A percentile compares a stretch with the other conserved stretches of the same genome.
phyloP scores from a whole-genome alignment of 805 yeast species.

The Ogataea ramenticola region DNA sequence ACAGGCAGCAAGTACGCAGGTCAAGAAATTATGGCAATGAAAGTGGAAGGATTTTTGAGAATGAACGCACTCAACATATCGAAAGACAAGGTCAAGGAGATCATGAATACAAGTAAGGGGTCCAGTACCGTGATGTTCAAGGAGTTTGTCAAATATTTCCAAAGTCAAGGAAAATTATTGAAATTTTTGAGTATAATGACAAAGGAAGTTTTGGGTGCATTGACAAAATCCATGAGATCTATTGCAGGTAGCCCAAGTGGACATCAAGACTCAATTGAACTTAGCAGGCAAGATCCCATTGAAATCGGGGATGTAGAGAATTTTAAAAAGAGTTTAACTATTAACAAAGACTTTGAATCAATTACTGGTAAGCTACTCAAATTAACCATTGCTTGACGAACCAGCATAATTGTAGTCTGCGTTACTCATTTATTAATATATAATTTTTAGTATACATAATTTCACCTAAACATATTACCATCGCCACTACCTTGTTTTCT shows the following conservation, averaged over 20 bases:
- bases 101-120: slow-evolving; percentile 31
- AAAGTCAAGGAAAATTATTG: slow-evolving; percentile 27
- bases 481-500: slow-evolving; percentile 65
- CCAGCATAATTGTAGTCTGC: too few species aligned
- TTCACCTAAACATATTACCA: slow-evolving; percentile 58
- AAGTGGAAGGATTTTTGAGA: slow-evolving; percentile 36
- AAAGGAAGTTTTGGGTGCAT: not conserved
- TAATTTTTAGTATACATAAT: too few species aligned
- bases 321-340: not conserved
- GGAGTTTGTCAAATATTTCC: slow-evolving; percentile 35
- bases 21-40: slow-evolving; percentile 28
- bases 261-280: not conserved
- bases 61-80: slow-evolving; percentile 42
- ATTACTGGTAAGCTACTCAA: not conserved
- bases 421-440: too few species aligned
- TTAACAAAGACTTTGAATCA: not conserved
- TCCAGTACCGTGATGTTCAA: slow-evolving; percentile 31
- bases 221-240: not conserved
- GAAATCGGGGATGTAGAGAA: not conserved
- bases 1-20: slow-evolving; percentile 32
- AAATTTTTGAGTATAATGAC: not conserved
- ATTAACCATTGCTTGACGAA: too few species aligned
- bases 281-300: not conserved
- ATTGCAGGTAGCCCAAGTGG: not conserved
- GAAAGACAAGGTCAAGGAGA: slow-evolving; percentile 28